Evolutionary conservation across 2,329 filamentous ascomycete species (phyloP), one percentile per base, ranked within the genome.

Genomic region (Hypoxylon sp.): DNA sequence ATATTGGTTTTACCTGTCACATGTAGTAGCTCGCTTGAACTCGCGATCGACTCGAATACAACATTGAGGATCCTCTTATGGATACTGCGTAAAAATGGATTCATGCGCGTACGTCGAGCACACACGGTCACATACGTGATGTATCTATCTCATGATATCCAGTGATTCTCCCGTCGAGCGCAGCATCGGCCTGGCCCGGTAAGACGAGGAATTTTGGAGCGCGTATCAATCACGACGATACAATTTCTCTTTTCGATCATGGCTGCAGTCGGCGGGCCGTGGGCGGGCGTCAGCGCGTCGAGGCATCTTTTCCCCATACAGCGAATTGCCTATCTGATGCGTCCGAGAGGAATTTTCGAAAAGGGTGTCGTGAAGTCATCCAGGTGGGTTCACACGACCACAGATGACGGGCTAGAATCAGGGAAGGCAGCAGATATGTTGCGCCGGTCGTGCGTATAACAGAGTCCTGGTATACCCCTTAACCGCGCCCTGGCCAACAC

Each of bases 401-500:
- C n/a, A 31, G 43, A 31, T 54, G 42, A 61, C 51, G 49, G 57
- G 59, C 53, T 31, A 35, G 38, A 57, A 51, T 23, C n/a, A 42
- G 48, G 37, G 52, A 58, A 46, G 51, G 48, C n/a, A 26, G 48
- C 47, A 27, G 27, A 55, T 48, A 60, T 53, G 48, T 46, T 46
- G 46, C 37, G 33, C 48, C n/a, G 48, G 51, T 11, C 47, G 49
- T 45, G 53, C 35, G 45, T 57, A 61, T 63, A 65, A 9, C 21
- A 58, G 49, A 60, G 51, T 38, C 33, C 48, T 47, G 15, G 41
- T 65, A 65, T 63, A 65, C 42, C 60, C 55, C 49, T 58, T n/a
- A 29, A 48, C 48, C 47, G 40, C 48, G 43, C 31, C 43, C 53
- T 62, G 46, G 47, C 55, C 31, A 50, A 51, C 35, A 33, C 23